phyloP scores from a whole-genome alignment of 2,329 filamentous ascomycete genomes.

The Xylaria sp. region DNA sequence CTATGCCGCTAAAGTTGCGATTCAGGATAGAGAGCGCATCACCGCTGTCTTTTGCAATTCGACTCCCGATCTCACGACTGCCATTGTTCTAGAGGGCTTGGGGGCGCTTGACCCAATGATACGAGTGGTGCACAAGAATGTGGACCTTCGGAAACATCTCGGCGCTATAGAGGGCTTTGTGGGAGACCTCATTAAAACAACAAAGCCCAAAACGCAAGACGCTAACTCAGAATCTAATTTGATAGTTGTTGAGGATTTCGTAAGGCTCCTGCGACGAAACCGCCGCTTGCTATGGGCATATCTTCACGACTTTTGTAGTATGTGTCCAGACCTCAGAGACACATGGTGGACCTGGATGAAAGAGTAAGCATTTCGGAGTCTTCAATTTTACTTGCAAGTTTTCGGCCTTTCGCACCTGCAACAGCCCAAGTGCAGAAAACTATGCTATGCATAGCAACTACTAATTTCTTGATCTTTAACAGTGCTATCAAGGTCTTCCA shows the following conservation, averaged over 20 bases:
- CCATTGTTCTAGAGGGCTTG: constrained; percentile 67
- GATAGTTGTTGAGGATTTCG: constrained; percentile 74
- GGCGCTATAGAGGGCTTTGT: constrained; percentile 71
- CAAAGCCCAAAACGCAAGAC: constrained; percentile 53
- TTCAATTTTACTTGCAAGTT: not conserved
- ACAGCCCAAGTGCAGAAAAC: not conserved
- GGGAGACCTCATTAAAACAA: constrained; percentile 70
- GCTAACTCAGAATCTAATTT: constrained; percentile 41
- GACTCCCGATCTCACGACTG: constrained; percentile 75
- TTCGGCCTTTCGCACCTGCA: not conserved
- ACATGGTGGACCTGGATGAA: constrained; percentile 68
- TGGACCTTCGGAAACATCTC: constrained; percentile 73
- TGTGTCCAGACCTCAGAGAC: constrained; percentile 68
- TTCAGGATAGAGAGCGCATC: constrained; percentile 76
- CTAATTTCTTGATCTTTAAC: not conserved
- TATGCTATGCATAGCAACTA: not conserved
- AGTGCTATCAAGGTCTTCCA: constrained; percentile 61
- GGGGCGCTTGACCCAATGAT: constrained; percentile 77
- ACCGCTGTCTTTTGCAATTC: constrained; percentile 69
- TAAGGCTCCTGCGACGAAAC: constrained; percentile 69
- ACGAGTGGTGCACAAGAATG: constrained; percentile 69
- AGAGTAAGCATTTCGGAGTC: constrained; percentile 37
- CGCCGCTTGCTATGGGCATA: constrained; percentile 69
- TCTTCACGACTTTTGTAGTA: constrained; percentile 70
- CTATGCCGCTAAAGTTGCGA: constrained; percentile 70